Evolutionary conservation across 306 rosid species (phyloP).

Genomic region (Casuarina cunninghamiana): DNA sequence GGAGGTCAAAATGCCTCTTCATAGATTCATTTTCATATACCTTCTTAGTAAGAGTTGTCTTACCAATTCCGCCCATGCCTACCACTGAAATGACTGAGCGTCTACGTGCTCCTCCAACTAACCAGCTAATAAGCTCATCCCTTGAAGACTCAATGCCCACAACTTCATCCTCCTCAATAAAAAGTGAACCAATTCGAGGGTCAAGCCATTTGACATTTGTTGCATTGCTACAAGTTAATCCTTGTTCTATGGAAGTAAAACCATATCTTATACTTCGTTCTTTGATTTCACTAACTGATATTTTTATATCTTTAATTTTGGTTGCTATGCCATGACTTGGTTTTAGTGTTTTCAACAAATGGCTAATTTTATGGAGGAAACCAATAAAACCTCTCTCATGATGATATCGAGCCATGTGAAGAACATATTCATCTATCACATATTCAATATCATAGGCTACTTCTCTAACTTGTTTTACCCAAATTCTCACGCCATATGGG

Average conservation of each 20-base stretch:
- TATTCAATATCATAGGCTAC: constrained; percentile 12
- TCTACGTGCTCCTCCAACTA: not conserved
- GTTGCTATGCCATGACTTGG: constrained; percentile 1
- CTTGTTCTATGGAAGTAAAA: not conserved
- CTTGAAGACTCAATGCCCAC: constrained; percentile 2
- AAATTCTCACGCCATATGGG: not conserved
- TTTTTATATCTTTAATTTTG: not conserved
- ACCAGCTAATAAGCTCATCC: not conserved
- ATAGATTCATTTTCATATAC: constrained; percentile 3
- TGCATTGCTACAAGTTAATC: not conserved
- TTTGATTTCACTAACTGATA: constrained; percentile 2
- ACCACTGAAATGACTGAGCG: not conserved
- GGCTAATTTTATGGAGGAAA: not conserved
- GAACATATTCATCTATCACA: not conserved
- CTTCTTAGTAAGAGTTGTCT: constrained; percentile 12
- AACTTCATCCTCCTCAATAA: not conserved
- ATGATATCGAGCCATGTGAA: not conserved
- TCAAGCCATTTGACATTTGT: constrained; percentile 3
- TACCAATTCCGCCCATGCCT: not conserved
- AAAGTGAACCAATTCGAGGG: constrained; percentile 5
- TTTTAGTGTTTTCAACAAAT: not conserved
- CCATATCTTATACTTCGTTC: constrained; percentile 4
- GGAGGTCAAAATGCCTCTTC: not conserved
- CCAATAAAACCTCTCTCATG: not conserved
- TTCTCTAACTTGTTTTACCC: constrained; percentile 13